Evolutionary conservation across 495 filamentous ascomycete genomes (phyloP), one percentile per base, ranked within the genome.

Genomic region (Xylaria telfairii): DNA sequence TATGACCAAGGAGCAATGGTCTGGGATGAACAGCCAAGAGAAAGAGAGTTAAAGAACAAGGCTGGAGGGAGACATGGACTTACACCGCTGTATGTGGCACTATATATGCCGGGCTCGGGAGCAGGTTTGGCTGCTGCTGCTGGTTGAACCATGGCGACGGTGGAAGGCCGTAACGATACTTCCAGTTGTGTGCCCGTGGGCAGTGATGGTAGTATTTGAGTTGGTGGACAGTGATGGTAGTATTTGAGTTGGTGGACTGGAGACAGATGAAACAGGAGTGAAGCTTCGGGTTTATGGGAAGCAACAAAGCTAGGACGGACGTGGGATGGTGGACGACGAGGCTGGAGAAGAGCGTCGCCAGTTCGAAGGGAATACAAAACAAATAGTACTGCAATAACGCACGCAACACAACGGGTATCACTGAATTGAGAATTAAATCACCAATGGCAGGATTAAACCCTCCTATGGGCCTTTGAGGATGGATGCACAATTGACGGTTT

Each of bases 71-170:
- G 28, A 85, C 57, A 72, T 13, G 69, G 21, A 85, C 91, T 82
- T 85, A 97, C 94, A 89, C 91, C 93, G 81, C 94, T 97, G 80
- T 97, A 97, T 0, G 94, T 97, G 59, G 94, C 94, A 80, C 92
- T 93, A 81, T 94, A 97, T 65, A 97, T 90, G 72, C 84, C 83
- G 24, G 73, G 73, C 32, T 44, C 68, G 34, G 67, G 5, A 34
- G 59, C 54, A 61, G 71, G 62, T 39, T 70, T 70, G 65, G 68
- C 61, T 42, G 65, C 67, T 24, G 73, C 71, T 42, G 69, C 72
- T 68, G 75, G 77, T 68, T 84, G 83, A 28, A 75, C 80, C 84
- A 86, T 86, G 42, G 30, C 75, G 71, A 42, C 53, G 26, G 56
- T 54, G 61, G 39, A 12, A 42, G 42, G 37, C 59, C 21, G 37